phyloP scores from a whole-genome alignment of 2,329 filamentous ascomycete genomes.

The Aspergillus clavatus region DNA sequence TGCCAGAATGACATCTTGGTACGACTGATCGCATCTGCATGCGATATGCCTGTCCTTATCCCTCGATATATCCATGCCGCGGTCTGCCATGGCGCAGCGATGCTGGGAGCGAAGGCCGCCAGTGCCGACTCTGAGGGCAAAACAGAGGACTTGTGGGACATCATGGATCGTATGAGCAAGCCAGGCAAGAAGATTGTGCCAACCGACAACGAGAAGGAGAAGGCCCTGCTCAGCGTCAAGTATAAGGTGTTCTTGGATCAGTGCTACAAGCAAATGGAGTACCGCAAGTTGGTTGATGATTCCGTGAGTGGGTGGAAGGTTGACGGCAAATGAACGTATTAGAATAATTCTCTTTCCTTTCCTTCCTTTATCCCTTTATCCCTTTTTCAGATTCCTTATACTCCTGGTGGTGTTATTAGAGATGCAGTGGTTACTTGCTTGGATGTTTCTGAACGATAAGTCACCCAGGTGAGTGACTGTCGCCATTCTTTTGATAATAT shows the following conservation, averaged over 20 bases:
- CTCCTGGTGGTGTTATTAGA: no score
- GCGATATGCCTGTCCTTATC: constrained; percentile 87
- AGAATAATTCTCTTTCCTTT: no score
- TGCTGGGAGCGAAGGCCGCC: constrained; percentile 96
- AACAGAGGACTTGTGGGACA: constrained; percentile 85
- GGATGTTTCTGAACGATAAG: no score
- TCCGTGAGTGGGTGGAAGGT: constrained; percentile 44
- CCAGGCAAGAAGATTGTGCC: constrained; percentile 79
- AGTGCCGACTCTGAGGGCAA: constrained; percentile 70
- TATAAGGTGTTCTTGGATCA: constrained; percentile 95
- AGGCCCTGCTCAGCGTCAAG: constrained; percentile 76
- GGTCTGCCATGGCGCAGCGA: constrained; percentile 95
- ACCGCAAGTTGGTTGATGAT: constrained; percentile 72
- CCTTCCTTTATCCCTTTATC: no score
- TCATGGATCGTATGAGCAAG: constrained; percentile 98
- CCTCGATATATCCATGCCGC: constrained; percentile 91
- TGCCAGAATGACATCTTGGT: constrained; percentile 95
- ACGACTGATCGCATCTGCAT: constrained; percentile 83
- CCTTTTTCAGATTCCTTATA: no score
- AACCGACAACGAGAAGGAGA: constrained; percentile 65
- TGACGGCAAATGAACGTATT: constrained; percentile 1
- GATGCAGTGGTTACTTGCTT: no score
- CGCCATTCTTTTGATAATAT: no score
- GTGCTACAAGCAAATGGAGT: constrained; percentile 77
- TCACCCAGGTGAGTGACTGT: no score